Base-by-base conservation (phyloP, 371 early-diverging fungal species). In the Amoeboaphelidium occidentale region DNA sequence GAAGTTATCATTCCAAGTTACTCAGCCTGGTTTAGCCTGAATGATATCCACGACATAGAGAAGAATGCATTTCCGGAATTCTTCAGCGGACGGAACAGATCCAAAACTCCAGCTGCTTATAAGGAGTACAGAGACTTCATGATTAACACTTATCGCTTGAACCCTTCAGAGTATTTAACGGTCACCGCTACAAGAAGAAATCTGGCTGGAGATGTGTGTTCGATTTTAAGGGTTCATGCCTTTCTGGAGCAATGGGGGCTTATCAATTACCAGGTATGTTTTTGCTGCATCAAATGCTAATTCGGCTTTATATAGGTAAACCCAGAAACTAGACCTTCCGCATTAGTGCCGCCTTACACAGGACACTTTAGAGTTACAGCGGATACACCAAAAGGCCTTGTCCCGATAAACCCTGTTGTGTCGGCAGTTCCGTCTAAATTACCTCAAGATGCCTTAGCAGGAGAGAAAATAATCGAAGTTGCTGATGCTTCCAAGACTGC, bases 231-330 rank as follows among this genome's bases (percentile, higher is more conserved):
- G 24, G 89, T 98, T 0, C 94, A 96, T 65, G 84, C 93, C 3
- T 96, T 98, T 57, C 63, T 96, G 45, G 97, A 98, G 63, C 96
- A 96, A 62, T 98, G 98, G 98, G 97, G 97, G 1, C 67, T 98
- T 39, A 90, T 98, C 57, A 98, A 98, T 66, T 88, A 86, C 60
- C 87, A 94, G 72, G 90, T 87, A 63, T 52, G 48, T 49, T 45
- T 13, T 53, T 46, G n/a, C n/a, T n/a, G n/a, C n/a, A n/a, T n/a
- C n/a, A n/a, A n/a, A n/a, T n/a, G n/a, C n/a, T n/a, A n/a, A 21
- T 14, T 25, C 14, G 0, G 25, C 10, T 28, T 27, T 14, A 20
- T 10, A 23, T 57, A 84, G 84, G 77, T 80, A 49, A 90, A 92
- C 62, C 75, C 85, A 2, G 84, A 85, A 49, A 76, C 82, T 17